These are phyloP conservation scores for Phytophthora gonapodyides DNA, from an alignment of 352 stramenopile species.

Conservation along the genomic window DNA sequence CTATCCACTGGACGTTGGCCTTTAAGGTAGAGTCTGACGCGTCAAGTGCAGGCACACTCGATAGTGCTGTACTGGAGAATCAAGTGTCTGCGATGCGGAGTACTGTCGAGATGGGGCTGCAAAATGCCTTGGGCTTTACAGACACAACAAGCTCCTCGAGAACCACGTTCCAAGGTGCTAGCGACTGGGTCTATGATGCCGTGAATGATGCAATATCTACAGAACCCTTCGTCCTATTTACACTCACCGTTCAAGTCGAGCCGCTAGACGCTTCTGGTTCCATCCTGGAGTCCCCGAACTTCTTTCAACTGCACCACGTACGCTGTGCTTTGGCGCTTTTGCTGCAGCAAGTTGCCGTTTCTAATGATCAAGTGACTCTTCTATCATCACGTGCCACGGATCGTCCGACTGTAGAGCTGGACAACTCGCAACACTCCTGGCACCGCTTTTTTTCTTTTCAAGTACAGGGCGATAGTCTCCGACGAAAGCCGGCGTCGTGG, in stretches of 20 bases:
- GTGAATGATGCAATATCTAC: neutral
- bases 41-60: neutral
- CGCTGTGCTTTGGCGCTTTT: constrained; percentile 23
- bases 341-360: constrained; percentile 29
- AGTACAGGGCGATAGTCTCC: constrained; percentile 18
- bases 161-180: constrained; percentile 5
- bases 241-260: constrained; percentile 19
- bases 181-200: constrained; percentile 10
- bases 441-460: constrained; percentile 9
- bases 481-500: constrained; percentile 32
- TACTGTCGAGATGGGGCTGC: constrained; percentile 5
- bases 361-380: constrained; percentile 5
- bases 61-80: constrained; percentile 1
- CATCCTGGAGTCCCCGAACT: constrained; percentile 18
- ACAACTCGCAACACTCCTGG: neutral
- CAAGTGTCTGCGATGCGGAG: constrained; percentile 2
- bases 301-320: constrained; percentile 29
- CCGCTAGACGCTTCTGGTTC: constrained; percentile 3
- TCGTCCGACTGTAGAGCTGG: neutral
- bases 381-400: constrained; percentile 6
- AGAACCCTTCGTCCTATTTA: constrained; percentile 21
- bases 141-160: neutral
- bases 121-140: constrained; percentile 9
- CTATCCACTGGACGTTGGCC: constrained; percentile 17
- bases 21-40: constrained; percentile 17